Conservation (phyloP, 2,329 filamentous ascomycete genomes). For the Colletotrichum falcatum region DNA sequence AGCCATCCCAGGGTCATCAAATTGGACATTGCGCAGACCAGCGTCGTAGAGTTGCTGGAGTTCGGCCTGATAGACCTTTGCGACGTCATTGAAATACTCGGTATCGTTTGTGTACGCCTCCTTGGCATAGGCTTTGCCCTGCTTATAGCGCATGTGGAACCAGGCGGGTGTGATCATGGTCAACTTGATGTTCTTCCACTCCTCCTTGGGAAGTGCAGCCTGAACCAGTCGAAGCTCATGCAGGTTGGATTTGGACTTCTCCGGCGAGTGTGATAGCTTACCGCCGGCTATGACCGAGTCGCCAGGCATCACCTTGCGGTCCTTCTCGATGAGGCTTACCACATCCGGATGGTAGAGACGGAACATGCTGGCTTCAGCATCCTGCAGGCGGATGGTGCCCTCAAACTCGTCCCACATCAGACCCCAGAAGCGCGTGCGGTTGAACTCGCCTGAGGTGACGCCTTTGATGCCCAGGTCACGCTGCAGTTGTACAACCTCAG, state of each 20-base stretch:
- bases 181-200: slow-evolving; percentile 65
- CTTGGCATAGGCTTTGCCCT: slow-evolving; percentile 44
- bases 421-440: slow-evolving; percentile 63
- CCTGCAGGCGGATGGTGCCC: slow-evolving; percentile 60
- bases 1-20: slow-evolving; percentile 75
- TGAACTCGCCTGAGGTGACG: slow-evolving; percentile 78
- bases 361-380: slow-evolving; percentile 64
- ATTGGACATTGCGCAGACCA: slow-evolving; percentile 74
- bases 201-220: slow-evolving; percentile 57
- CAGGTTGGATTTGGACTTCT: slow-evolving; percentile 59
- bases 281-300: slow-evolving; percentile 65
- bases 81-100: slow-evolving; percentile 74
- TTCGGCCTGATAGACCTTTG: slow-evolving; percentile 74
- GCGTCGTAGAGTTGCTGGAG: slow-evolving; percentile 71
- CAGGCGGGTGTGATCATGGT: slow-evolving; percentile 67
- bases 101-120: slow-evolving; percentile 45
- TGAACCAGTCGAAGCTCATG: slow-evolving; percentile 63
- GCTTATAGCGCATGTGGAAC: slow-evolving; percentile 52
- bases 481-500: slow-evolving; percentile 76
- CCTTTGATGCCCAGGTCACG: slow-evolving; percentile 73
- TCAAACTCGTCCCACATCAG: slow-evolving; percentile 66
- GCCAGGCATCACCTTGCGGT: slow-evolving; percentile 66
- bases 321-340: slow-evolving; percentile 64
- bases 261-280: slow-evolving; percentile 59
- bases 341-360: slow-evolving; percentile 67